Evolutionary conservation across 2,329 filamentous ascomycete genomes (phyloP).

Genomic region (Harringtonia aguacate): DNA sequence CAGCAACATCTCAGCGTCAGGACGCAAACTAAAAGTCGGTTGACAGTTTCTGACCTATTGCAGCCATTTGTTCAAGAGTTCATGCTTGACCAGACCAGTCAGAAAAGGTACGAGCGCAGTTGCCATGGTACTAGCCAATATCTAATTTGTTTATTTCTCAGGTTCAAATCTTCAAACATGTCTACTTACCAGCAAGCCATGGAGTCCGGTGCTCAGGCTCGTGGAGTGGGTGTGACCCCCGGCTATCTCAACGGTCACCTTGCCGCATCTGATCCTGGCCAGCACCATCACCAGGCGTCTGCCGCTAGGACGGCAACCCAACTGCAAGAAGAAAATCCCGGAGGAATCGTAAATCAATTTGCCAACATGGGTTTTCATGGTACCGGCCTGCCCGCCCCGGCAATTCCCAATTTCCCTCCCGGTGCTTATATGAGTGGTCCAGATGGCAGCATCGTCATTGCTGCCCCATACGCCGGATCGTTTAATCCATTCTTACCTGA

Average conservation of each 20-base stretch:
- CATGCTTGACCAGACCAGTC: slow-evolving; percentile 3
- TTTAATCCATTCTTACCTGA: slow-evolving; percentile 16
- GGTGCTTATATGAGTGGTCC: slow-evolving; percentile 13
- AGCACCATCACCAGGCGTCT: slow-evolving; percentile 2
- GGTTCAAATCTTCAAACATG: neutral
- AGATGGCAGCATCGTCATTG: slow-evolving; percentile 19
- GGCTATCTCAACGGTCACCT: slow-evolving; percentile 3
- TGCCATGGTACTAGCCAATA: no score
- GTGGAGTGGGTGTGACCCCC: slow-evolving; percentile 1
- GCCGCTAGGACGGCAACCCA: neutral
- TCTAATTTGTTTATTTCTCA: no score
- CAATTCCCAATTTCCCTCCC: slow-evolving; percentile 16
- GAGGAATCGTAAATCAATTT: slow-evolving; percentile 20
- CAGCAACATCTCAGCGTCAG: neutral
- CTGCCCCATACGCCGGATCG: slow-evolving; percentile 12
- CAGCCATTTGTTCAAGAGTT: slow-evolving; percentile 20
- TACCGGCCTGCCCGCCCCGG: slow-evolving; percentile 12
- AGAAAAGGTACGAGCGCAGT: no score
- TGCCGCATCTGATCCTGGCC: neutral
- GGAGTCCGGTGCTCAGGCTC: neutral
- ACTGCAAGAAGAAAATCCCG: slow-evolving; percentile 9
- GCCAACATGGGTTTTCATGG: slow-evolving; percentile 15
- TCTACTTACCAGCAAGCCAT: slow-evolving; percentile 1
- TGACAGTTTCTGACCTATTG: slow-evolving; percentile 3
- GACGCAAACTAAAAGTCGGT: neutral